Conservation (phyloP, 23 red algal species). For the Gracilaria domingensis region DNA sequence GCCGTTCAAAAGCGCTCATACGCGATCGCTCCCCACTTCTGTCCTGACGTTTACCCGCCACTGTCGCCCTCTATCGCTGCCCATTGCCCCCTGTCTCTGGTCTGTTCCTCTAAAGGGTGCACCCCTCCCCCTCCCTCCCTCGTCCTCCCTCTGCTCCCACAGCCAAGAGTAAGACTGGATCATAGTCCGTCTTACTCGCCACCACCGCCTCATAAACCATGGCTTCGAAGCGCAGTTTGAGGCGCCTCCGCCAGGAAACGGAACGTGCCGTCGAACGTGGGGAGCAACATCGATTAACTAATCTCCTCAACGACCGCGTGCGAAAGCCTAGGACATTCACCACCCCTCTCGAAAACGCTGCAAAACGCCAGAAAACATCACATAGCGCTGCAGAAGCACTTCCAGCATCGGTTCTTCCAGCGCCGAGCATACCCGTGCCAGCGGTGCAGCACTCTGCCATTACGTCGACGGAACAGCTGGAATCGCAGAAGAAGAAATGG, state of each 20-base stretch:
- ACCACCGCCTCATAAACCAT: background rate
- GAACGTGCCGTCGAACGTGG: conserved; percentile 12
- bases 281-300: conserved; percentile 43
- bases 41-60: background rate
- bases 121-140: background rate
- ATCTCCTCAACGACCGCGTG: conserved; percentile 44
- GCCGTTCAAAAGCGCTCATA: background rate
- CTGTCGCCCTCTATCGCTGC: background rate
- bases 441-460: background rate
- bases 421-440: background rate
- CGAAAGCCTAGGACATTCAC: conserved; percentile 42
- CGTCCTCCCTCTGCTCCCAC: background rate
- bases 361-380: conserved; percentile 16
- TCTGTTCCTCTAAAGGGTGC: background rate
- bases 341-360: background rate
- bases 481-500: conserved; percentile 53
- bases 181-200: conserved; percentile 14
- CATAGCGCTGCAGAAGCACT: background rate
- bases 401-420: background rate
- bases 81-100: background rate
- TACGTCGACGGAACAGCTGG: background rate
- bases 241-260: conserved; percentile 18
- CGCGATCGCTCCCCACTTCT: background rate
- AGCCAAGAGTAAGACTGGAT: conserved; percentile 13
- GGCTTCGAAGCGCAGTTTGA: conserved; percentile 22